These are phyloP conservation scores for Malassezia cuniculi DNA, from an alignment of 1,284 basidiomycete genomes.

Conservation along the genomic window DNA sequence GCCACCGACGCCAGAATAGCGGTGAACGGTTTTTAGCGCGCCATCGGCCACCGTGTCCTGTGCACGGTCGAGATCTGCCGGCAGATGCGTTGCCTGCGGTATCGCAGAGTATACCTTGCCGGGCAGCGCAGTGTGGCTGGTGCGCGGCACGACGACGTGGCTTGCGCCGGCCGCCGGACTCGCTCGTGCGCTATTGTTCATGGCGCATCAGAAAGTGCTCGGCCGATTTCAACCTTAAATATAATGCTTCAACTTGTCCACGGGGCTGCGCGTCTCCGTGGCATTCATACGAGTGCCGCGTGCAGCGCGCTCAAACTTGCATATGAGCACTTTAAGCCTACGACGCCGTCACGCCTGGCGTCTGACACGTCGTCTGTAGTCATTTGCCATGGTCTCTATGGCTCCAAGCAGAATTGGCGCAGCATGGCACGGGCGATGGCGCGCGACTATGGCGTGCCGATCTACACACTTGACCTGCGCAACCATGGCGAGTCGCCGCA, in stretches of 20 bases:
- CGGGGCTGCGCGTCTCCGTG: too few relatives aligned
- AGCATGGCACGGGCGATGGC: conserved; percentile 58
- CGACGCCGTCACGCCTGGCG: conserved; percentile 19
- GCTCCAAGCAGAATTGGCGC: conserved; percentile 67
- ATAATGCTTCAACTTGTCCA: too few relatives aligned
- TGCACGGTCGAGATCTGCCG: not conserved
- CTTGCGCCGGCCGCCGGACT: too few relatives aligned
- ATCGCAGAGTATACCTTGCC: not conserved
- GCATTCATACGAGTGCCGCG: not conserved
- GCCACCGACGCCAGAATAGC: conserved; percentile 9
- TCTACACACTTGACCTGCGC: conserved; percentile 67
- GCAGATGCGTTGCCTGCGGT: not conserved
- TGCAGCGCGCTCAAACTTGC: conserved; percentile 1
- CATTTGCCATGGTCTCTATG: conserved; percentile 49
- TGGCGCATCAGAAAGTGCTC: too few relatives aligned
- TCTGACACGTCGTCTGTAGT: conserved; percentile 38
- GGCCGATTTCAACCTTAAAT: too few relatives aligned
- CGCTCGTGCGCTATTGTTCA: too few relatives aligned
- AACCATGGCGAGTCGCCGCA: conserved; percentile 73
- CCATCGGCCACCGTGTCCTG: not conserved
- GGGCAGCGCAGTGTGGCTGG: too few relatives aligned
- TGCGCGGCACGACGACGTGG: too few relatives aligned
- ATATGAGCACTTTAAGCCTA: conserved; percentile 5
- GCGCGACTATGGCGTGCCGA: conserved; percentile 52
- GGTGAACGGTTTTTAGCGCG: conserved; percentile 6